These are phyloP conservation scores for Salix arbutifolia DNA, from an alignment of 345 rosid genomes.

Conservation along the genomic window DNA sequence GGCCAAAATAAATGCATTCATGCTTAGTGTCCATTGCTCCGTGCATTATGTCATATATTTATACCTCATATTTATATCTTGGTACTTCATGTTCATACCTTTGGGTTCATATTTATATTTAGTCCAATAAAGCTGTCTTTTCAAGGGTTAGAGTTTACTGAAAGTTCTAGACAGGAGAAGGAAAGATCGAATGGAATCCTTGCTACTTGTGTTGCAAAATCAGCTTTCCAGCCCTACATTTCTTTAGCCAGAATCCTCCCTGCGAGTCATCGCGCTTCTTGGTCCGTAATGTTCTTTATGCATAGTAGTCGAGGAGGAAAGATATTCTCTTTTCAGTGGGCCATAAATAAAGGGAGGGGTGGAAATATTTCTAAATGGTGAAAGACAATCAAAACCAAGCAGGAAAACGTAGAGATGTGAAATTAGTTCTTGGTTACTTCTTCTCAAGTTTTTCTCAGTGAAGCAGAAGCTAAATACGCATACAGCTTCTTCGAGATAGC, in stretches of 20 bases:
- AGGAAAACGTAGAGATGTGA: not conserved
- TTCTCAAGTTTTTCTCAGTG: not conserved
- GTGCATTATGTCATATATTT: not conserved
- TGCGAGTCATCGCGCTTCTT: slow-evolving; percentile 37
- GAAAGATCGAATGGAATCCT: slow-evolving; percentile 62
- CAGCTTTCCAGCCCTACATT: slow-evolving; percentile 49
- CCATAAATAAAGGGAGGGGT: not conserved
- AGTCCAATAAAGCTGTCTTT: not conserved
- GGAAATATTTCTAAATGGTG: not conserved
- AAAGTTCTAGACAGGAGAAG: slow-evolving; percentile 59
- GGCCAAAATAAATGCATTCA: not conserved
- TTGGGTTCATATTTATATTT: not conserved
- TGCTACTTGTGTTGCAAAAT: slow-evolving; percentile 45
- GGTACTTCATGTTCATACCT: not conserved
- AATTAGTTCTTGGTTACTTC: not conserved
- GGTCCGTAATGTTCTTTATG: not conserved
- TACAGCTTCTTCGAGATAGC: not conserved
- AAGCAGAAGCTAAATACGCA: not conserved
- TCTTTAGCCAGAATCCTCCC: slow-evolving; percentile 50
- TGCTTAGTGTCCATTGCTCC: not conserved
- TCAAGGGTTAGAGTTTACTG: slow-evolving; percentile 58
- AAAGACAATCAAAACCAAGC: not conserved
- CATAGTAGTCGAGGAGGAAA: not conserved
- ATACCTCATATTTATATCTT: not conserved
- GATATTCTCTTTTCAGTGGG: not conserved